phyloP scores from a whole-genome alignment of 768 basidiomycete genomes.

The Pleurotus giganteus region DNA sequence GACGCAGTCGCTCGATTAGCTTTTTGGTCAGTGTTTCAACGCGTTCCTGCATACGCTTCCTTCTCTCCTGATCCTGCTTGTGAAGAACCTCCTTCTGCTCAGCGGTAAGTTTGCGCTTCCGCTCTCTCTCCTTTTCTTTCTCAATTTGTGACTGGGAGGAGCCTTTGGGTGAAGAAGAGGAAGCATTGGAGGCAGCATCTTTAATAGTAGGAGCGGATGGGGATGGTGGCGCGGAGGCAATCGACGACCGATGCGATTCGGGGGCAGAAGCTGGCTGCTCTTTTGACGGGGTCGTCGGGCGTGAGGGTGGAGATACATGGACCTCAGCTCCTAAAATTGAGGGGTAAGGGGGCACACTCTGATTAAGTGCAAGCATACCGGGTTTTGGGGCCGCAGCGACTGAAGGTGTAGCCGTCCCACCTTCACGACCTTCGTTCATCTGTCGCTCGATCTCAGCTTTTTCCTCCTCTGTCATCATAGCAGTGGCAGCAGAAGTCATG shows the following conservation, averaged over 20 bases:
- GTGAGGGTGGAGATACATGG: slow-evolving; percentile 14
- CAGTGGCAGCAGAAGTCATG: slow-evolving; percentile 80
- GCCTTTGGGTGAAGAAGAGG: slow-evolving; percentile 21
- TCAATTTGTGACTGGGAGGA: slow-evolving; percentile 9
- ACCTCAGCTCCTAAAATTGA: slow-evolving; percentile 13
- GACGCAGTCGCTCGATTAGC: slow-evolving; percentile 80
- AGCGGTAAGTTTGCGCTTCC: slow-evolving; percentile 57
- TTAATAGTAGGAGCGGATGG: slow-evolving; percentile 22
- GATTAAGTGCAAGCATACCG: slow-evolving; percentile 12
- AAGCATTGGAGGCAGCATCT: slow-evolving; percentile 9
- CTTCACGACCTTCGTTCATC: slow-evolving; percentile 40
- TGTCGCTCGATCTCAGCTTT: slow-evolving; percentile 82
- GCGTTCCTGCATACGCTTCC: slow-evolving; percentile 76
- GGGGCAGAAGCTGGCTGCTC: background rate
- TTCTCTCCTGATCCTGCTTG: slow-evolving; percentile 78
- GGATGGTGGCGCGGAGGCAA: slow-evolving; percentile 8
- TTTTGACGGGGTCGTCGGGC: slow-evolving; percentile 17
- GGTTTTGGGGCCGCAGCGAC: slow-evolving; percentile 19
- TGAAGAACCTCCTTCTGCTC: slow-evolving; percentile 86
- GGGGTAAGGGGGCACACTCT: slow-evolving; percentile 12
- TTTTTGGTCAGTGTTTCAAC: slow-evolving; percentile 74
- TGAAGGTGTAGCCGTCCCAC: slow-evolving; percentile 23
- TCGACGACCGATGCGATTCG: slow-evolving; percentile 5
- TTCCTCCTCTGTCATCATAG: slow-evolving; percentile 92
- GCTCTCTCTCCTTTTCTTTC: slow-evolving; percentile 42